Evolutionary conservation across 2,329 filamentous ascomycete species (phyloP).

Genomic region (Aspergillus sp.): DNA sequence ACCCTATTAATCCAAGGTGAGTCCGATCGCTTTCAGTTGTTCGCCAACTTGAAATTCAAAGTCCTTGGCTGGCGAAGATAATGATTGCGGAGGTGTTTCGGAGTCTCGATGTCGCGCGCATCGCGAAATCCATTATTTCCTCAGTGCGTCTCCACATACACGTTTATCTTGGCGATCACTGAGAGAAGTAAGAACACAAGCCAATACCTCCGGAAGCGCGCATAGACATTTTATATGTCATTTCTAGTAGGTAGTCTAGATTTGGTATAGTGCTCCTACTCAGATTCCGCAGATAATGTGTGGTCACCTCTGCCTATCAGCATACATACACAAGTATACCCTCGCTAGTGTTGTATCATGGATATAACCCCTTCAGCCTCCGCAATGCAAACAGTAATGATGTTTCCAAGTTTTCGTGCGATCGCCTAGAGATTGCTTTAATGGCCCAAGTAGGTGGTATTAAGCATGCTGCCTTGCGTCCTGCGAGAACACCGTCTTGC

Average conservation of each 20-base stretch:
- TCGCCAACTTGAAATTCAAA: background rate
- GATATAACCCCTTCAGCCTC: too few relatives aligned
- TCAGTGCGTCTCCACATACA: slow-evolving; percentile 6
- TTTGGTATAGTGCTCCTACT: background rate
- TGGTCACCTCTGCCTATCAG: background rate
- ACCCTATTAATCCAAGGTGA: background rate
- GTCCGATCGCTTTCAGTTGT: background rate
- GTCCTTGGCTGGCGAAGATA: background rate
- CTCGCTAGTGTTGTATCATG: background rate
- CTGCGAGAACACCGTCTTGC: background rate
- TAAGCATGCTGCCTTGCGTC: background rate
- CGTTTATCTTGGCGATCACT: background rate
- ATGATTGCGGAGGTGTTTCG: background rate
- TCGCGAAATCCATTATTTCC: slow-evolving; percentile 5
- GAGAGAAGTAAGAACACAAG: background rate
- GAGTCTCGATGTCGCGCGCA: background rate
- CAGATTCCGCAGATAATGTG: background rate
- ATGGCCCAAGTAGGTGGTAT: background rate
- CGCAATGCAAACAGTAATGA: too few relatives aligned
- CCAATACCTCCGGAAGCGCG: background rate
- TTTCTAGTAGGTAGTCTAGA: background rate
- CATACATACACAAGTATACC: background rate
- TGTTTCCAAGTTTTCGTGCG: background rate
- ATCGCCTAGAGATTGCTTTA: background rate
- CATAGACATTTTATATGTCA: background rate